Conservation (phyloP, 768 basidiomycete species). For the Calvatia gigantea region DNA sequence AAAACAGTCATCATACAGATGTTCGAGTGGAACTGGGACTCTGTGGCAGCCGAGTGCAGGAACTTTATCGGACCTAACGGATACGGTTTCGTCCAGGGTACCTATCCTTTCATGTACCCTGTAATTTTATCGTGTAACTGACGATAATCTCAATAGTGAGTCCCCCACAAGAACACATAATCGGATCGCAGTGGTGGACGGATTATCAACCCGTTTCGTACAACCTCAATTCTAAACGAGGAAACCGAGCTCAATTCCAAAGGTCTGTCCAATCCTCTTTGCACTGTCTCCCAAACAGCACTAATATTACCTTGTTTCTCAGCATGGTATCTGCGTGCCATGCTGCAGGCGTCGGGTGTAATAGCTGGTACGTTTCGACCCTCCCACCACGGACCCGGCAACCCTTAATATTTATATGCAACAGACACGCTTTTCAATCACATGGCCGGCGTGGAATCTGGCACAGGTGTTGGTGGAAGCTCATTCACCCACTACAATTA, state of each 20-base stretch:
- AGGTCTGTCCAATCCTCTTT: slow-evolving; percentile 19
- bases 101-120: not conserved
- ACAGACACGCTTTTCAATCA: slow-evolving; percentile 63
- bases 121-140: not conserved
- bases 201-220: slow-evolving; percentile 73
- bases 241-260: slow-evolving; percentile 49
- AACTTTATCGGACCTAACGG: slow-evolving; percentile 67
- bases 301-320: not conserved
- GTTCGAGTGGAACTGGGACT: slow-evolving; percentile 66
- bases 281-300: slow-evolving; percentile 11
- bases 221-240: slow-evolving; percentile 61
- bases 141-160: slow-evolving; percentile 27
- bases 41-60: slow-evolving; percentile 60
- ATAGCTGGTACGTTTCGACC: slow-evolving; percentile 38
- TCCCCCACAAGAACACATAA: slow-evolving; percentile 56
- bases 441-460: slow-evolving; percentile 51
- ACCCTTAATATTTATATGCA: not conserved
- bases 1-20: slow-evolving; percentile 63
- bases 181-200: slow-evolving; percentile 68
- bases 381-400: not conserved
- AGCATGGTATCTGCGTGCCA: slow-evolving; percentile 52
- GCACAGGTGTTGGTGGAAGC: slow-evolving; percentile 47
- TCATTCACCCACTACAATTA: slow-evolving; percentile 52
- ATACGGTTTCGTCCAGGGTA: slow-evolving; percentile 70
- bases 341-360: slow-evolving; percentile 51